phyloP scores from a whole-genome alignment of 163 green algal species.

The Coccomyxa subellipsoidea region DNA sequence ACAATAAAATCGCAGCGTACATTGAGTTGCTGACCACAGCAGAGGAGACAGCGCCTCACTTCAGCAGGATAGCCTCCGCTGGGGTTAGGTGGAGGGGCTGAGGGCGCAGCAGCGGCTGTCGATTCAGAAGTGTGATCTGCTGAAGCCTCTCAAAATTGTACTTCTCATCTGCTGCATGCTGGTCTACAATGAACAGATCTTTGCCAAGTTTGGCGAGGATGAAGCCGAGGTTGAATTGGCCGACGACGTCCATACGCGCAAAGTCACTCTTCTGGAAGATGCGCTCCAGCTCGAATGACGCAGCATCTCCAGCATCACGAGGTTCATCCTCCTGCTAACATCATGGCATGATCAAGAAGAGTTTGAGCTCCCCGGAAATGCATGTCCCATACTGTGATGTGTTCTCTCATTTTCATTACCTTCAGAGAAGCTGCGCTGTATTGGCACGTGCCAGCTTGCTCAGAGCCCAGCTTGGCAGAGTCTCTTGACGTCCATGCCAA shows the following conservation, averaged over 20 bases:
- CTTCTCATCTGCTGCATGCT: conserved; percentile 97
- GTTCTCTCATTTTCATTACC: background rate
- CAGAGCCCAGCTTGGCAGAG: background rate
- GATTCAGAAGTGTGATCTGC: conserved; percentile 55
- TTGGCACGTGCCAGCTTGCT: background rate
- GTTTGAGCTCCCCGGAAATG: too few species aligned
- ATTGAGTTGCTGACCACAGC: background rate
- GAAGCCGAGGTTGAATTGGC: conserved; percentile 99
- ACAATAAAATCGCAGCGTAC: background rate
- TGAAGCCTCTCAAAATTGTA: conserved; percentile 89
- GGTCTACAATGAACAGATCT: conserved; percentile 97
- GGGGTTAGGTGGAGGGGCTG: conserved; percentile 53
- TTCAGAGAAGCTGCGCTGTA: background rate
- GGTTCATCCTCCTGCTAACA: background rate
- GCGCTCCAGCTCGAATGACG: conserved; percentile 74
- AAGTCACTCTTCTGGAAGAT: conserved; percentile 92
- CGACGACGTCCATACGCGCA: conserved; percentile 53
- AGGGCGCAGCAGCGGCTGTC: conserved; percentile 81
- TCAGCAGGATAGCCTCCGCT: conserved; percentile 58
- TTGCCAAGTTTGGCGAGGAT: conserved; percentile 73
- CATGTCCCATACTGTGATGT: too few species aligned
- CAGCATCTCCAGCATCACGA: conserved; percentile 12
- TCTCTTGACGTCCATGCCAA: background rate
- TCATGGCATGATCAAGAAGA: too few species aligned
- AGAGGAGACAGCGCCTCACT: background rate